A percentile compares a stretch with the other conserved stretches of the same genome.
Conservation (phyloP, 441 rosid species). For the Pelargonium myrrhifolium region DNA sequence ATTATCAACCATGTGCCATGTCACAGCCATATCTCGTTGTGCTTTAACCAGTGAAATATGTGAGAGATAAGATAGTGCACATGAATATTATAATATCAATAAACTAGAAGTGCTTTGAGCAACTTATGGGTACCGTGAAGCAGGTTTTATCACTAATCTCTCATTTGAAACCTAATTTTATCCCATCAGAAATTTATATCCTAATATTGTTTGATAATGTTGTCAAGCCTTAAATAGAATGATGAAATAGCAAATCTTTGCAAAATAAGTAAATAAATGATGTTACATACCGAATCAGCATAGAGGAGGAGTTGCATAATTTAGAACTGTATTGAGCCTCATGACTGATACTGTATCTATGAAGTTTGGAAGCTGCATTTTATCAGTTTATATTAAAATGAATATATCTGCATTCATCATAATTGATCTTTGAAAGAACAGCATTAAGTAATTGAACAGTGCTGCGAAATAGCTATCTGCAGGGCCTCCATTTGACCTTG, state of each 20-base stretch:
- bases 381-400: neutral
- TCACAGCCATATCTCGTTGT: neutral
- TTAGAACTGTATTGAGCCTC: neutral
- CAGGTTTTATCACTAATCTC: neutral
- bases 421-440: neutral
- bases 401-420: neutral
- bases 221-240: neutral
- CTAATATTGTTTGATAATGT: neutral
- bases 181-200: neutral
- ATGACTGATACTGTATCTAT: neutral
- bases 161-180: neutral
- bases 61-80: neutral
- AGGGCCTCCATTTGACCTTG: neutral
- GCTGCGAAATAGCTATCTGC: neutral
- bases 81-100: neutral
- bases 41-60: neutral
- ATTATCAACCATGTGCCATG: neutral
- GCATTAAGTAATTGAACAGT: neutral
- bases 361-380: neutral
- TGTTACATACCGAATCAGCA: neutral
- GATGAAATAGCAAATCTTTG: neutral
- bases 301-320: neutral
- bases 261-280: neutral
- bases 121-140: neutral
- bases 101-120: neutral